Evolutionary conservation across 192 early-diverging fungal genomes (phyloP).

Genomic region (Coemansia sp.): DNA sequence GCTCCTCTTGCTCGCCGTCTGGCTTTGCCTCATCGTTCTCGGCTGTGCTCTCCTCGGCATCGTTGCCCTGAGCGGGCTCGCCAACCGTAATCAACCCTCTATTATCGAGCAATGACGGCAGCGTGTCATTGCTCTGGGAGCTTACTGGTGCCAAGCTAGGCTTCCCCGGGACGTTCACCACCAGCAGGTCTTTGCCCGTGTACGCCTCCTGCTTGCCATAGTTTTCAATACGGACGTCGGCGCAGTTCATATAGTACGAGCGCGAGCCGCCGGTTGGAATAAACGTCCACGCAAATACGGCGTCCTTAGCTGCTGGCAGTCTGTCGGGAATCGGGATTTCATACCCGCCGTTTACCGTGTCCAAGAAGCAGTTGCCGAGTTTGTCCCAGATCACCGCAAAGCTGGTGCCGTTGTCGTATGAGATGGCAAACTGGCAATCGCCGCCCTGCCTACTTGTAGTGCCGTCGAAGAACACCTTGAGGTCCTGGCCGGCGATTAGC

Average conservation of each 20-base stretch:
- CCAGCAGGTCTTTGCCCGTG: slow-evolving; percentile 42
- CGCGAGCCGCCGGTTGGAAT: slow-evolving; percentile 21
- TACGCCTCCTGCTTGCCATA: slow-evolving; percentile 36
- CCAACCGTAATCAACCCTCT: slow-evolving; percentile 31
- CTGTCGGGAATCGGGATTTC: slow-evolving; percentile 53
- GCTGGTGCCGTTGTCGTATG: slow-evolving; percentile 49
- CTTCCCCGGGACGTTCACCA: slow-evolving; percentile 41
- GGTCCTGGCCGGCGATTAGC: slow-evolving; percentile 47
- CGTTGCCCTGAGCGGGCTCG: slow-evolving; percentile 4
- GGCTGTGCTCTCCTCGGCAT: neutral
- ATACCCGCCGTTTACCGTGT: slow-evolving; percentile 33
- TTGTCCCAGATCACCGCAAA: slow-evolving; percentile 60
- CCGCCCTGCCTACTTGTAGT: slow-evolving; percentile 36
- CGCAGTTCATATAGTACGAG: slow-evolving; percentile 44
- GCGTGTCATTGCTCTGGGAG: slow-evolving; percentile 11
- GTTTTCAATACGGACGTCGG: slow-evolving; percentile 39
- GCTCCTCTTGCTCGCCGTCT: neutral
- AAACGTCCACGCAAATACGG: slow-evolving; percentile 52
- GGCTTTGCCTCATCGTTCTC: neutral
- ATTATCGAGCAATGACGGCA: slow-evolving; percentile 17
- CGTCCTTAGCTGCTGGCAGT: slow-evolving; percentile 52
- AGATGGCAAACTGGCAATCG: slow-evolving; percentile 47
- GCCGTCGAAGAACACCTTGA: slow-evolving; percentile 52
- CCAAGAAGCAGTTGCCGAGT: slow-evolving; percentile 42
- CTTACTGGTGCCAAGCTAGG: slow-evolving; percentile 13